Conservation (phyloP, 2,329 filamentous ascomycete genomes). For the Aspergillus sojae region DNA sequence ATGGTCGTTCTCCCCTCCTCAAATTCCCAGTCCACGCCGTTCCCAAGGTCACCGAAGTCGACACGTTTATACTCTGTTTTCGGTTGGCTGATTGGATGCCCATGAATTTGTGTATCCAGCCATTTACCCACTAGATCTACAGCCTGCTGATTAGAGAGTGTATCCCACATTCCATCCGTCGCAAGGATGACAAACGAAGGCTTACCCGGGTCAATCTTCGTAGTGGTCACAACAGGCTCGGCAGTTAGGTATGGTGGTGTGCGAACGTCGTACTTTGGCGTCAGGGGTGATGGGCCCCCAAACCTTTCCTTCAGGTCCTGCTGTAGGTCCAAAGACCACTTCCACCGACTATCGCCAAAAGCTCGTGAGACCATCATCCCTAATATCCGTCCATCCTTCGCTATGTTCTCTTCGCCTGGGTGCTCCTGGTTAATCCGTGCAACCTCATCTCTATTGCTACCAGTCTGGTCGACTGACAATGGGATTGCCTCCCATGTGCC, state of each 20-base stretch:
- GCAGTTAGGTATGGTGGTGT: constrained; percentile 70
- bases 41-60: constrained; percentile 26
- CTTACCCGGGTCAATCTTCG: constrained; percentile 50
- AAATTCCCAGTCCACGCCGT: constrained; percentile 31
- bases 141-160: constrained; percentile 59
- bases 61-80: constrained; percentile 21
- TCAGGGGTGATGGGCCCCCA: constrained; percentile 48
- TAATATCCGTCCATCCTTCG: constrained; percentile 62
- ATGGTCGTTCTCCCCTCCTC: constrained; percentile 51
- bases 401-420: constrained; percentile 62
- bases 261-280: constrained; percentile 39
- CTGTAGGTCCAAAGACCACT: constrained; percentile 60
- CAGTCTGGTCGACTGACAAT: constrained; percentile 68
- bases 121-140: constrained; percentile 62
- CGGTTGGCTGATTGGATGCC: constrained; percentile 33
- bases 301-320: constrained; percentile 36
- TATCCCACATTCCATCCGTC: constrained; percentile 69
- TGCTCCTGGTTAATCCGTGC: constrained; percentile 59
- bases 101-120: constrained; percentile 44
- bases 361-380: constrained; percentile 65
- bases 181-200: constrained; percentile 67
- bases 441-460: constrained; percentile 62
- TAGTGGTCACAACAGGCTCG: constrained; percentile 65
- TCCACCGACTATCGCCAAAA: constrained; percentile 71
- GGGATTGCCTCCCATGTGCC: constrained; percentile 55